Evolutionary conservation across 1,284 basidiomycete species (phyloP).

Genomic region (Sporisorium graminicola): DNA sequence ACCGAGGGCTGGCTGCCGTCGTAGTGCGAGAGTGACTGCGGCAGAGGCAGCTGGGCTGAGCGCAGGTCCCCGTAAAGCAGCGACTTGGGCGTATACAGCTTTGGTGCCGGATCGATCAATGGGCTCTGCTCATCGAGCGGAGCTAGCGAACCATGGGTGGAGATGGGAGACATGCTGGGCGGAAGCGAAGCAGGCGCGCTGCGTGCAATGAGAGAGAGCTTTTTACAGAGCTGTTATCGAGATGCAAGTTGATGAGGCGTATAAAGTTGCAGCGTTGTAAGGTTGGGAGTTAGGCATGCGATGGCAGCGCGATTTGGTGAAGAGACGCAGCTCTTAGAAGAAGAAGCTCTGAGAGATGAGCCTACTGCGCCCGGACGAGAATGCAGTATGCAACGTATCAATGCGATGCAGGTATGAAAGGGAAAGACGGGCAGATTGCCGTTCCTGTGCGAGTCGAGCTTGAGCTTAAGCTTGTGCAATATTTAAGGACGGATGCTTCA

Average conservation of each 20-base stretch:
- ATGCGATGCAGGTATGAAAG: not conserved
- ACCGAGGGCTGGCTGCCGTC: constrained; percentile 7
- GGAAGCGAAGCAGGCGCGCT: not conserved
- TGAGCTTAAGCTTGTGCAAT: constrained; percentile 6
- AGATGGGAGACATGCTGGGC: constrained; percentile 19
- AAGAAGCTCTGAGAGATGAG: not conserved
- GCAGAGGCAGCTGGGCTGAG: constrained; percentile 11
- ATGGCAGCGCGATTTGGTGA: not conserved
- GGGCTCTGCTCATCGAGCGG: not conserved
- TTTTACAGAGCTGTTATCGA: not conserved
- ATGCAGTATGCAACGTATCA: not conserved
- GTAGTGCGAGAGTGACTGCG: constrained; percentile 3
- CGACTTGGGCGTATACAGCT: not conserved
- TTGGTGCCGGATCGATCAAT: constrained; percentile 1
- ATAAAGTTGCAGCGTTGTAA: not conserved
- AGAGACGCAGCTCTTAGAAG: not conserved
- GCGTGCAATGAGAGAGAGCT: not conserved
- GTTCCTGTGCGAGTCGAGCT: constrained; percentile 6
- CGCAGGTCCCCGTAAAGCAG: not conserved
- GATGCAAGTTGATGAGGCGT: not conserved
- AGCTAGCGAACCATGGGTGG: constrained; percentile 11
- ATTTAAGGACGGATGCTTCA: not conserved
- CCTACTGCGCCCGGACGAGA: constrained; percentile 1
- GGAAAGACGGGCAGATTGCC: not conserved
- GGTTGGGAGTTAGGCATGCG: not conserved